Conservation (phyloP, 2,329 filamentous ascomycete genomes). For the Xylaria sp. region DNA sequence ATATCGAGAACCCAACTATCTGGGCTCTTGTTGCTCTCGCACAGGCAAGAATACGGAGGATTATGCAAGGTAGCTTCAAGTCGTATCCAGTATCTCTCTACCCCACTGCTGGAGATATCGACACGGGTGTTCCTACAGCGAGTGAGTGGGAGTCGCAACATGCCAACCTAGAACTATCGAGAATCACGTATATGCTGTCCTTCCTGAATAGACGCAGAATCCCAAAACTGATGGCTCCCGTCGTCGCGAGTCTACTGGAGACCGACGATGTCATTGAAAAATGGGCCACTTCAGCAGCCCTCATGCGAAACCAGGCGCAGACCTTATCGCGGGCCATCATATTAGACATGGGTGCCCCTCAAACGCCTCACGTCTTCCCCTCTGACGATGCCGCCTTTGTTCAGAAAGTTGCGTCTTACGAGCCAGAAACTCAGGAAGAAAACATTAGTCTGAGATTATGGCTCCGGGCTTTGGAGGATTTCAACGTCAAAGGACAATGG, state of each 20-base stretch:
- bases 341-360: slow-evolving; percentile 23
- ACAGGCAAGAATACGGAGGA: slow-evolving; percentile 21
- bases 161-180: slow-evolving; percentile 22
- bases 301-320: slow-evolving; percentile 22
- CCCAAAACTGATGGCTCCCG: slow-evolving; percentile 24
- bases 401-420: slow-evolving; percentile 21
- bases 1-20: slow-evolving; percentile 20
- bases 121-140: background rate
- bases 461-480: slow-evolving; percentile 24
- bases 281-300: slow-evolving; percentile 16
- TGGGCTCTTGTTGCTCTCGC: slow-evolving; percentile 23
- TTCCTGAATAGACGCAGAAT: slow-evolving; percentile 18
- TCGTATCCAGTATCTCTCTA: slow-evolving; percentile 24
- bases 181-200: slow-evolving; percentile 20
- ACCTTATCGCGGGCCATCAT: slow-evolving; percentile 14
- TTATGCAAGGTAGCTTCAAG: slow-evolving; percentile 19
- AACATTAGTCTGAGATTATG: slow-evolving; percentile 29
- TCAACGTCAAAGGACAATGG: slow-evolving; percentile 17
- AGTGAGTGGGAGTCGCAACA: background rate
- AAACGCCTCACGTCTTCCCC: slow-evolving; percentile 14
- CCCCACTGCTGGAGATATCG: slow-evolving; percentile 18
- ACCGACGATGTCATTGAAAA: slow-evolving; percentile 19
- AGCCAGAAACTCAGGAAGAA: slow-evolving; percentile 19
- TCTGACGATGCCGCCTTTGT: slow-evolving; percentile 1
- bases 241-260: slow-evolving; percentile 12